Base-by-base conservation (phyloP, 129 eudicot genomes). In the Escallonia herrerae region DNA sequence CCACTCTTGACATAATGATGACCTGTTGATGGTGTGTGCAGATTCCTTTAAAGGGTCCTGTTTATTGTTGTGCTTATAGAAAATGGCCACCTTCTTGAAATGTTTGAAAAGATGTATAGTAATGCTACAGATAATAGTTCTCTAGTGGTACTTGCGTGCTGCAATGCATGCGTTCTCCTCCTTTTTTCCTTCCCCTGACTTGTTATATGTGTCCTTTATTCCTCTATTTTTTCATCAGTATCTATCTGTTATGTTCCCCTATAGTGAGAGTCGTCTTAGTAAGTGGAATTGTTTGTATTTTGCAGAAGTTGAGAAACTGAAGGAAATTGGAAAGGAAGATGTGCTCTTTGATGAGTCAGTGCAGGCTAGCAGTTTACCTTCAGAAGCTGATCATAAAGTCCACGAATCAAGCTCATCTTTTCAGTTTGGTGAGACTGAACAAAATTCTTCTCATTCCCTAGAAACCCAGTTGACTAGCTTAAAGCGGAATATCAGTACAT, bases 261-360 rank as follows among this genome's bases (percentile, higher is more conserved):
- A 1, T 22, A 22, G 33, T 22, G 33, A 22, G 33, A 22, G 39
- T 44, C 54, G 8, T 56, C 40, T 39, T 69, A 50, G 60, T 79
- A 46, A 75, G 13, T 13, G 3, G 39, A 47, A 43, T 10, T 60
- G 47, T 64, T 68, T 76, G 44, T 74, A 10, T 40, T 68, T 52
- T 76, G 75, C 95, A 91, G 97, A 91, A 70, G 62, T 91, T 69
- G 82, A 67, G 48, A 83, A 81, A 69, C 76, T 86, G 39, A 86
- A 59, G 77, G 88, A 79, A 58, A 58, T 88, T 3, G 87, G 90
- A 40, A 76, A 72, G 58, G 91, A 79, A 12, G 79, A 62, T 44
- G 12, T 51, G n/a, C 56, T 55, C 43, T 55, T 62, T 58, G 77
- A 79, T 46, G 78, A 75, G 68, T 75, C 68, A 63, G 68, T 44